Conservation (phyloP, 2,329 filamentous ascomycete genomes). For the Arachnopeziza araneosa region DNA sequence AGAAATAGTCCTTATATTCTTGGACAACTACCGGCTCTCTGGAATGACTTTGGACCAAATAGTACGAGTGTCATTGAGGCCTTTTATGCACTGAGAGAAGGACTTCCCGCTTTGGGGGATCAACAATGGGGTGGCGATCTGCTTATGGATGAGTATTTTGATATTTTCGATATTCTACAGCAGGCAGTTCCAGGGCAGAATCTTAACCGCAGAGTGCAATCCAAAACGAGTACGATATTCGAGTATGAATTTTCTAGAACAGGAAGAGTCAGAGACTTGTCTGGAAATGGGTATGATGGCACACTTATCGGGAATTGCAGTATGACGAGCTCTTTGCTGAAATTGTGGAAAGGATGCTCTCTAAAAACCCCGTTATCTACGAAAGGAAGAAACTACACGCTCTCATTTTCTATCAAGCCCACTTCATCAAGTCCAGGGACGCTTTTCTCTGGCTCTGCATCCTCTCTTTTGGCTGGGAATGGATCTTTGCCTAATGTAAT, state of each 20-base stretch:
- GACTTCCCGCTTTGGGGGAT: conserved; percentile 45
- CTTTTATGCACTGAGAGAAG: conserved; percentile 46
- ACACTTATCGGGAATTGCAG: too few relatives aligned
- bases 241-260: too few relatives aligned
- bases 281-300: too few relatives aligned
- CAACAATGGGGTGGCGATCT: conserved; percentile 46
- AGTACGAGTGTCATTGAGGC: conserved; percentile 45
- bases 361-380: conserved; percentile 43
- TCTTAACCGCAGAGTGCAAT: too few relatives aligned
- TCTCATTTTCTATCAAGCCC: conserved; percentile 40
- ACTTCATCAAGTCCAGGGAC: conserved; percentile 32
- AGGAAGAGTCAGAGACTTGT: too few relatives aligned
- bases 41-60: conserved; percentile 51
- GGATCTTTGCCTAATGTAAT: conserved; percentile 33
- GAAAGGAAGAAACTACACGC: conserved; percentile 52
- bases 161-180: too few relatives aligned
- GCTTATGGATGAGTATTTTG: too few relatives aligned
- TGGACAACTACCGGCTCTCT: conserved; percentile 44
- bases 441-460: conserved; percentile 40
- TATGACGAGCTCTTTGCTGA: too few relatives aligned
- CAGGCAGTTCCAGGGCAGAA: too few relatives aligned
- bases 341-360: conserved; percentile 34
- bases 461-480: conserved; percentile 33
- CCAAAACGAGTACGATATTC: too few relatives aligned
- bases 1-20: conserved; percentile 36